These are phyloP conservation scores for Colletotrichum lentis DNA, from an alignment of 2,329 filamentous ascomycete species.

Conservation along the genomic window DNA sequence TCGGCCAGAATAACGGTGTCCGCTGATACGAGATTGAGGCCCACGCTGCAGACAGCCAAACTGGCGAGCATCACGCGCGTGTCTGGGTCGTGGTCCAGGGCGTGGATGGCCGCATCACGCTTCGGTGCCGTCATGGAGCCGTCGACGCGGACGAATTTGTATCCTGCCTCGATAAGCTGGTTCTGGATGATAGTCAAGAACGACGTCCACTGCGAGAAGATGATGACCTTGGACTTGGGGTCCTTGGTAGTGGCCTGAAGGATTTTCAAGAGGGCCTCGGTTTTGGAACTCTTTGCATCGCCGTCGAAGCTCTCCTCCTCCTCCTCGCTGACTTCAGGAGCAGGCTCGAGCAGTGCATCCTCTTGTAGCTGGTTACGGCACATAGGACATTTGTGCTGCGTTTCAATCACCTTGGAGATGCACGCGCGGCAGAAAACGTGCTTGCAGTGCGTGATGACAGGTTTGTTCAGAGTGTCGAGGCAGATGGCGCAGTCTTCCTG, in stretches of 20 bases:
- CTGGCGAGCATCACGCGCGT: slow-evolving; percentile 83
- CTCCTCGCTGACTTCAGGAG: slow-evolving; percentile 60
- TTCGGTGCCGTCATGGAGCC: slow-evolving; percentile 76
- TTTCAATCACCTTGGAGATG: slow-evolving; percentile 76
- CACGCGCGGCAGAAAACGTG: slow-evolving; percentile 81
- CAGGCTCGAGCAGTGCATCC: slow-evolving; percentile 69
- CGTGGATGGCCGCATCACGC: slow-evolving; percentile 76
- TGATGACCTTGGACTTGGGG: slow-evolving; percentile 70
- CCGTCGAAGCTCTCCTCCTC: slow-evolving; percentile 64
- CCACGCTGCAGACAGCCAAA: slow-evolving; percentile 82
- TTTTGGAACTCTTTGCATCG: slow-evolving; percentile 79
- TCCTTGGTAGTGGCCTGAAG: slow-evolving; percentile 73
- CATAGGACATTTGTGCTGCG: slow-evolving; percentile 84
- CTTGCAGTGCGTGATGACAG: slow-evolving; percentile 85
- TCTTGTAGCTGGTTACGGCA: slow-evolving; percentile 75
- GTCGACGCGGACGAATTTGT: slow-evolving; percentile 77
- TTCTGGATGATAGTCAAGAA: slow-evolving; percentile 77
- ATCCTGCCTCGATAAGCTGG: slow-evolving; percentile 67
- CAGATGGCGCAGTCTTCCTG: slow-evolving; percentile 88
- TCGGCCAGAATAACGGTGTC: slow-evolving; percentile 86
- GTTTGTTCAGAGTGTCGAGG: slow-evolving; percentile 73
- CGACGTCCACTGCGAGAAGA: slow-evolving; percentile 81
- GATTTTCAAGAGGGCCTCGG: slow-evolving; percentile 79
- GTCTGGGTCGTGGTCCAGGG: slow-evolving; percentile 71
- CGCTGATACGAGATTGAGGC: slow-evolving; percentile 84